A percentile compares a stretch with the other conserved stretches of the same genome.
Evolutionary conservation across 2,329 filamentous ascomycete species (phyloP).

Genomic region (Zymoseptoria brevis): DNA sequence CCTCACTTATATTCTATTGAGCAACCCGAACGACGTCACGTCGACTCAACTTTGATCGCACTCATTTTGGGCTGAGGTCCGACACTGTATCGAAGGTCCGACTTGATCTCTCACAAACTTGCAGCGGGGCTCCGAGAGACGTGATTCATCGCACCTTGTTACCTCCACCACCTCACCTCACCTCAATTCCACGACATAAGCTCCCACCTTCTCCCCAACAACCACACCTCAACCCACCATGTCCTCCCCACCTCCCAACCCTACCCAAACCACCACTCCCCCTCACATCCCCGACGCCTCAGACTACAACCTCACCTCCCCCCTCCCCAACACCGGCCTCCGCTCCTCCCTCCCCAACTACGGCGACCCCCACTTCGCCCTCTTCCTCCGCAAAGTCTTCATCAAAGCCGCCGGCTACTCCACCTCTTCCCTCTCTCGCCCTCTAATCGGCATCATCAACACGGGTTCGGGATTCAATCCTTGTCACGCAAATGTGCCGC

Average conservation of each 20-base stretch:
- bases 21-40: too few relatives aligned
- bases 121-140: too few relatives aligned
- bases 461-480: constrained; percentile 67
- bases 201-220: too few relatives aligned
- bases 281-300: background rate
- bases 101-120: too few relatives aligned
- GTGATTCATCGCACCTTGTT: too few relatives aligned
- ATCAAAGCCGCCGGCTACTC: constrained; percentile 69
- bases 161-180: too few relatives aligned
- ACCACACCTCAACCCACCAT: background rate
- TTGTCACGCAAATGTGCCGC: constrained; percentile 64
- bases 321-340: constrained; percentile 49
- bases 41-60: too few relatives aligned
- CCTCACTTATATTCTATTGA: too few relatives aligned
- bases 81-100: too few relatives aligned
- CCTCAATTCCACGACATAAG: too few relatives aligned
- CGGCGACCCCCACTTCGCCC: constrained; percentile 65
- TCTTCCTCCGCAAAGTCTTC: constrained; percentile 68
- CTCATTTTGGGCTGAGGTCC: too few relatives aligned
- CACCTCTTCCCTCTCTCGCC: constrained; percentile 61
- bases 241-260: background rate
- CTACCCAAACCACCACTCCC: too few relatives aligned
- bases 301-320: constrained; percentile 53
- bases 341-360: constrained; percentile 60
- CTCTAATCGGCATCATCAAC: constrained; percentile 68